Conservation (phyloP, 1,284 basidiomycete genomes). For the Rhodotorula sp. region DNA sequence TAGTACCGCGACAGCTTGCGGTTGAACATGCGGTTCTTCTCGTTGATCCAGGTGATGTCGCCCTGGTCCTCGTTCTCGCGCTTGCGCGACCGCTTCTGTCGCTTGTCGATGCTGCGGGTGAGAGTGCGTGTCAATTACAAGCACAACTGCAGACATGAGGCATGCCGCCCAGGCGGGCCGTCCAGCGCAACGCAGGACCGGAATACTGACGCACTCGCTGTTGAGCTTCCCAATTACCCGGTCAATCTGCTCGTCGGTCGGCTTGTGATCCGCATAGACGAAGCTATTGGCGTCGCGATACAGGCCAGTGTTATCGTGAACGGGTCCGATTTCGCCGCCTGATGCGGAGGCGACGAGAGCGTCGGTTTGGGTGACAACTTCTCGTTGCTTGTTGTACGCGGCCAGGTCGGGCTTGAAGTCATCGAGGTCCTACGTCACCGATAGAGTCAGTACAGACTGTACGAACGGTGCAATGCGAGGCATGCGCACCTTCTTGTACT, state of each 20-base stretch:
- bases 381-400: conserved; percentile 82
- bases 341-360: conserved; percentile 1
- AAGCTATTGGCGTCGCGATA: conserved; percentile 88
- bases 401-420: conserved; percentile 79
- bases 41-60: conserved; percentile 99
- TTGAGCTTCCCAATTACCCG: conserved; percentile 88
- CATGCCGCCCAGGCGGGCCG: neutral
- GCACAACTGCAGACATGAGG: neutral
- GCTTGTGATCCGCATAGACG: conserved; percentile 80
- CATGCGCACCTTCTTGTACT: conserved; percentile 66
- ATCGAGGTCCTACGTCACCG: conserved; percentile 64
- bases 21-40: conserved; percentile 97
- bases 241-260: conserved; percentile 91
- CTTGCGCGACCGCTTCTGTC: conserved; percentile 80
- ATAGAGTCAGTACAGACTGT: neutral
- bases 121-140: neutral
- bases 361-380: conserved; percentile 51
- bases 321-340: conserved; percentile 54
- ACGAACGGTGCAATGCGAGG: neutral
- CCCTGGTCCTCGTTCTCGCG: conserved; percentile 85
- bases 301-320: conserved; percentile 53
- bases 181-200: neutral
- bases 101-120: conserved; percentile 71
- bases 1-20: conserved; percentile 98
- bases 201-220: conserved; percentile 68